Conservation (phyloP, 371 early-diverging fungal species). For the Mortierella sp. region DNA sequence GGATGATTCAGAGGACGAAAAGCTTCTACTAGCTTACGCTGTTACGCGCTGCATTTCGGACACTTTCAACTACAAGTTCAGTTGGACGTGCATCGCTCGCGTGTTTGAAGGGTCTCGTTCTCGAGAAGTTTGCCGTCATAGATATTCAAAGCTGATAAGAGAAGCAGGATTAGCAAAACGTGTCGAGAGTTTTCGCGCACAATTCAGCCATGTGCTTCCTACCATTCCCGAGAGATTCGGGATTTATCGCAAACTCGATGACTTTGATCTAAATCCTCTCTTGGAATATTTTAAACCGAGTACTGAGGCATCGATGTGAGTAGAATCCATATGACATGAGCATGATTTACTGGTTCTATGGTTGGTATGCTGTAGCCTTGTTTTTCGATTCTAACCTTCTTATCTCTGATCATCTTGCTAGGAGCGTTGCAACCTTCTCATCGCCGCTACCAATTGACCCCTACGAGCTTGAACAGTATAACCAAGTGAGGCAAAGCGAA, state of each 20-base stretch:
- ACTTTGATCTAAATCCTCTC: conserved; percentile 34
- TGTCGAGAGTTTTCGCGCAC: conserved; percentile 27
- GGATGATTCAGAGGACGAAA: conserved; percentile 32
- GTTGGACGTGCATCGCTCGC: conserved; percentile 27
- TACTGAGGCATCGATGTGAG: conserved; percentile 21
- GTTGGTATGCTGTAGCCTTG: not conserved
- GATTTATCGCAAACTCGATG: conserved; percentile 30
- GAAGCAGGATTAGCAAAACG: conserved; percentile 16
- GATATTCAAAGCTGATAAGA: conserved; percentile 28
- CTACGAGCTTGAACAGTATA: conserved; percentile 10
- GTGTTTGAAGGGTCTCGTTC: conserved; percentile 16
- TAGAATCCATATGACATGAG: not conserved
- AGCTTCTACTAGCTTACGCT: conserved; percentile 22
- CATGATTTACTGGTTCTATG: not conserved
- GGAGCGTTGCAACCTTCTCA: not conserved
- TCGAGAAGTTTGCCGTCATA: conserved; percentile 42
- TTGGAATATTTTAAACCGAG: conserved; percentile 26
- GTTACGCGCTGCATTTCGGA: conserved; percentile 27
- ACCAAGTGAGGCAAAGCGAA: conserved; percentile 19
- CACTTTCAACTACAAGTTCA: conserved; percentile 27
- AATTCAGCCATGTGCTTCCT: conserved; percentile 22
- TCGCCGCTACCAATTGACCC: conserved; percentile 13
- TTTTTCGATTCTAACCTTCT: not conserved
- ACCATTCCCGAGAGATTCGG: conserved; percentile 15
- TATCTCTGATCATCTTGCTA: not conserved